Evolutionary conservation across 345 rosid genomes (phyloP).

Genomic region (Schrenkiella parvula): DNA sequence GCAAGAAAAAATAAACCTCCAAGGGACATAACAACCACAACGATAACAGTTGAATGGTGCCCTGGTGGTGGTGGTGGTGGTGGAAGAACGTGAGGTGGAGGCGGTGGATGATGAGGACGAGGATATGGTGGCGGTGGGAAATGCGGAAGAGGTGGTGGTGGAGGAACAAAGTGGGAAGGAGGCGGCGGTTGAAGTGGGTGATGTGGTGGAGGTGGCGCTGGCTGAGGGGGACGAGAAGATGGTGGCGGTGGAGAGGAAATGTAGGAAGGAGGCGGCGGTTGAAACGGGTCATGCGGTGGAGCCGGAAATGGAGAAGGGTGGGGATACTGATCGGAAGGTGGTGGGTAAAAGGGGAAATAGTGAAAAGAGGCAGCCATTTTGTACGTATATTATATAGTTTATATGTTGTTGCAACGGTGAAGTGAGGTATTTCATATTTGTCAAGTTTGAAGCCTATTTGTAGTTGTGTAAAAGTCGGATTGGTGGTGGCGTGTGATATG

Average conservation of each 20-base stretch:
- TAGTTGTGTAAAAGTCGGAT: conserved; percentile 13
- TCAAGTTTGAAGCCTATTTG: conserved; percentile 25
- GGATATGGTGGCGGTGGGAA: conserved; percentile 37
- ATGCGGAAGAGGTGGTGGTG: conserved; percentile 36
- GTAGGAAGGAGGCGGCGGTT: conserved; percentile 19
- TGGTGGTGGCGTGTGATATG: conserved; percentile 14
- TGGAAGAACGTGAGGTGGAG: conserved; percentile 49
- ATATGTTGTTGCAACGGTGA: conserved; percentile 4
- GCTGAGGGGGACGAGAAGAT: not conserved
- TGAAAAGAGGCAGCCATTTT: conserved; percentile 17
- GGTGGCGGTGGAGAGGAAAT: conserved; percentile 12
- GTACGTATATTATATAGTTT: not conserved
- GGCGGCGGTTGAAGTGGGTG: conserved; percentile 30
- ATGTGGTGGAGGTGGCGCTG: conserved; percentile 19
- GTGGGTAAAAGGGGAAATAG: conserved; percentile 20
- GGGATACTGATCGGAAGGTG: conserved; percentile 28
- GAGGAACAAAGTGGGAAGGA: conserved; percentile 22
- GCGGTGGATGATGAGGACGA: conserved; percentile 37
- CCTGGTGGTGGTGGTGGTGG: conserved; percentile 50
- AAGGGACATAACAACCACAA: conserved; percentile 53
- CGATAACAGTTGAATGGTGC: conserved; percentile 47
- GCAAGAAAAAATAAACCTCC: conserved; percentile 61
- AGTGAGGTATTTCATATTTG: not conserved
- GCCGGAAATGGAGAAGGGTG: conserved; percentile 17
- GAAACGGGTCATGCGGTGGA: conserved; percentile 16